These are phyloP conservation scores for Tulasnella sp. DNA, from an alignment of 768 basidiomycete genomes.

Conservation along the genomic window DNA sequence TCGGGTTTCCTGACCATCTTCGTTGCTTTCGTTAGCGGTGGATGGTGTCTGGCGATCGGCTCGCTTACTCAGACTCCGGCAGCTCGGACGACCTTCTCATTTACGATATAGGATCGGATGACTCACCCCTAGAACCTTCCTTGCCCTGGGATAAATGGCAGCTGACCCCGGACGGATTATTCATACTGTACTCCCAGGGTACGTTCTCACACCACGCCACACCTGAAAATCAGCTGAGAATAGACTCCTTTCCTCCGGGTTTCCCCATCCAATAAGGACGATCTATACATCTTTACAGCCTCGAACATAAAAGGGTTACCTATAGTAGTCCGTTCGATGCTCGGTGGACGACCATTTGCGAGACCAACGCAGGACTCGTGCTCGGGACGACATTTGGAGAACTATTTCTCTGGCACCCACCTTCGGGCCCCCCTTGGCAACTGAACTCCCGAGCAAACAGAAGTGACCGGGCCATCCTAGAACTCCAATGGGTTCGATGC, in stretches of 20 bases:
- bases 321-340: not conserved
- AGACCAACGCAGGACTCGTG: not conserved
- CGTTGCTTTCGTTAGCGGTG: not conserved
- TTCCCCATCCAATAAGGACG: not conserved
- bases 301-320: not conserved
- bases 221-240: not conserved
- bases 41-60: not conserved
- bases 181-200: not conserved
- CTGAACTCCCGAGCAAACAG: not conserved
- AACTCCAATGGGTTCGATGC: not conserved
- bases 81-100: not conserved
- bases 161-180: not conserved
- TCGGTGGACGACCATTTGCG: not conserved
- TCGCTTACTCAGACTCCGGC: not conserved
- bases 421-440: not conserved
- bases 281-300: not conserved
- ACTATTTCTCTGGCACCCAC: not conserved
- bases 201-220: not conserved
- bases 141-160: not conserved
- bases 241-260: not conserved
- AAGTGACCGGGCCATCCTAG: not conserved
- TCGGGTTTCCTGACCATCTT: not conserved
- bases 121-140: not conserved
- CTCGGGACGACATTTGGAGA: not conserved
- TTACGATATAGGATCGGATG: not conserved